These are phyloP conservation scores for Aspergillus carbonarius DNA, from an alignment of 2,329 filamentous ascomycete species.

Conservation along the genomic window DNA sequence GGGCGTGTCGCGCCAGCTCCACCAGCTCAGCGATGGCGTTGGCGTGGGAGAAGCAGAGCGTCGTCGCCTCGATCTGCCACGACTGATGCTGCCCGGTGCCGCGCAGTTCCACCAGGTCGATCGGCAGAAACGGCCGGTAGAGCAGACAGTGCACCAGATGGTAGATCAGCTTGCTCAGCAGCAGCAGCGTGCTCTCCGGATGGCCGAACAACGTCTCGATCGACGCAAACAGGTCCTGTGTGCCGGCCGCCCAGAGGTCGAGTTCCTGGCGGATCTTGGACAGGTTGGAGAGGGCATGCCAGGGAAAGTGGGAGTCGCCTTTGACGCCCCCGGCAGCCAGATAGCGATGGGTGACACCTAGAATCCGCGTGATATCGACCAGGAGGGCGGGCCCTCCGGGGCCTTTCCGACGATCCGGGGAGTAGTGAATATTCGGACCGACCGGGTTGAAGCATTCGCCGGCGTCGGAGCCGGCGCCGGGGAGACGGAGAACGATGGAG, in stretches of 20 bases:
- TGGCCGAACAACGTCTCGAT: conserved; percentile 74
- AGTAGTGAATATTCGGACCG: conserved; percentile 72
- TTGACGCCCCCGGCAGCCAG: conserved; percentile 82
- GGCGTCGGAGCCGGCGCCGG: conserved; percentile 64
- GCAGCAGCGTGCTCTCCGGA: conserved; percentile 72
- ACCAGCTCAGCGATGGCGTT: conserved; percentile 84
- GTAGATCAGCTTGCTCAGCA: conserved; percentile 83
- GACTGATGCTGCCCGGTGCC: conserved; percentile 82
- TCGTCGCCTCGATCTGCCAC: conserved; percentile 90
- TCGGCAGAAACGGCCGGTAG: conserved; percentile 81
- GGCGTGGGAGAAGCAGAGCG: conserved; percentile 80
- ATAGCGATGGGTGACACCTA: conserved; percentile 81
- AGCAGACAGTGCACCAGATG: conserved; percentile 84
- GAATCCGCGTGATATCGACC: conserved; percentile 78
- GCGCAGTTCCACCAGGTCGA: conserved; percentile 77
- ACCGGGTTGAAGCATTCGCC: conserved; percentile 80
- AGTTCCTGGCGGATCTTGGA: conserved; percentile 84
- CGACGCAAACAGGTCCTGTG: conserved; percentile 74
- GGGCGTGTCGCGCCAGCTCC: conserved; percentile 71
- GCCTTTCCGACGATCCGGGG: conserved; percentile 67
- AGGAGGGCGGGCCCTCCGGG: conserved; percentile 78
- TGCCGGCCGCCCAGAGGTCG: conserved; percentile 80
- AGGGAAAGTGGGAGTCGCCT: conserved; percentile 86
- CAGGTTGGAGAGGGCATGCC: conserved; percentile 81
- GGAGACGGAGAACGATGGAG: conserved; percentile 71